Evolutionary conservation across 129 eudicot species (phyloP).

Genomic region (sunflower (Helianthus annuus)): HanXRQr2.0-SUNRISE NC_035441.2:152383307-152383806

Average conservation of each 20-base stretch:
- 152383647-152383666: not conserved
- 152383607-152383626: not conserved
- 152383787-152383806: not conserved
- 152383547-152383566: not conserved
- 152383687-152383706: slow-evolving; percentile 8
- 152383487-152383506: too few species aligned
- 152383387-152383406: too few species aligned
- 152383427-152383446: too few species aligned
- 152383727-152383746: not conserved
- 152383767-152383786: too few species aligned
- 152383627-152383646: not conserved
- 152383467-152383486: too few species aligned
- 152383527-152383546: not conserved
- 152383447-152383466: too few species aligned
- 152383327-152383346: too few species aligned
- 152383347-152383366: too few species aligned
- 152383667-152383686: slow-evolving; percentile 1
- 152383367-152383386: too few species aligned
- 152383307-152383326: too few species aligned
- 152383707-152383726: not conserved
- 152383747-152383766: not conserved
- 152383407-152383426: too few species aligned
- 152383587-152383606: not conserved
- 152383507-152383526: too few species aligned
- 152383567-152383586: not conserved